Evolutionary conservation across 768 basidiomycete genomes (phyloP).

Genomic region (Piloderma croceum): DNA sequence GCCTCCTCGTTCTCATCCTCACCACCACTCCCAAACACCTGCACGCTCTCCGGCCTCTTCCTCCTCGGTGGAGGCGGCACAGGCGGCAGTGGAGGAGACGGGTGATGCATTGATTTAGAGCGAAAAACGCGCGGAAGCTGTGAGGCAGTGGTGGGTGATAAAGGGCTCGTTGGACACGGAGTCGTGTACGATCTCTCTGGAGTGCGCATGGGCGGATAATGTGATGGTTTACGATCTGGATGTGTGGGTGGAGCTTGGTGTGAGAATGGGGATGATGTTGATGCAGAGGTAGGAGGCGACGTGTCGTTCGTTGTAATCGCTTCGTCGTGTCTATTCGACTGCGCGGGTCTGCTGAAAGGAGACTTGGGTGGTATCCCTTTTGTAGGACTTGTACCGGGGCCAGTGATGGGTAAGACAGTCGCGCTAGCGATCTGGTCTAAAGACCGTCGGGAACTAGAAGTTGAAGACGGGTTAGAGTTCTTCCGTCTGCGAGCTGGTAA

Average conservation of each 20-base stretch:
- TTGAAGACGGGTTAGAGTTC: too few species aligned
- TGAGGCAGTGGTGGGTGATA: conserved; percentile 7
- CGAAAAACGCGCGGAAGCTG: conserved; percentile 36
- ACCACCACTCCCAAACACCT: too few species aligned
- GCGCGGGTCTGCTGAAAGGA: too few species aligned
- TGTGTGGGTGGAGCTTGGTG: conserved; percentile 50
- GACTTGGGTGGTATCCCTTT: conserved; percentile 16
- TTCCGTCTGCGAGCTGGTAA: too few species aligned
- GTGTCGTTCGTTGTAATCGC: conserved; percentile 15
- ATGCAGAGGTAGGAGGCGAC: conserved; percentile 3
- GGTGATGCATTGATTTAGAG: conserved; percentile 52
- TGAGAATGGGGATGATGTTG: conserved; percentile 23
- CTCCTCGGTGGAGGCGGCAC: conserved; percentile 41
- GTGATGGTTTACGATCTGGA: conserved; percentile 43
- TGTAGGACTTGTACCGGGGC: conserved; percentile 26
- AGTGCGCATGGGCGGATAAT: conserved; percentile 18
- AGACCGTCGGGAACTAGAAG: too few species aligned
- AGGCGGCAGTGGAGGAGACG: conserved; percentile 31
- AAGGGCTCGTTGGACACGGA: conserved; percentile 8
- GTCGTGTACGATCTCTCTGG: conserved; percentile 12
- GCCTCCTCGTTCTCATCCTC: too few species aligned
- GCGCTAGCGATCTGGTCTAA: too few species aligned
- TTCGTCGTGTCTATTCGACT: conserved; percentile 8
- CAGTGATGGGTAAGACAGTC: too few species aligned
- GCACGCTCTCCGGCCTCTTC: conserved; percentile 61